Percentiles rank a stretch among this genome's conserved stretches.
phyloP scores from a whole-genome alignment of 2,329 filamentous ascomycete genomes.

The Trichophyton schoenleinii region DNA sequence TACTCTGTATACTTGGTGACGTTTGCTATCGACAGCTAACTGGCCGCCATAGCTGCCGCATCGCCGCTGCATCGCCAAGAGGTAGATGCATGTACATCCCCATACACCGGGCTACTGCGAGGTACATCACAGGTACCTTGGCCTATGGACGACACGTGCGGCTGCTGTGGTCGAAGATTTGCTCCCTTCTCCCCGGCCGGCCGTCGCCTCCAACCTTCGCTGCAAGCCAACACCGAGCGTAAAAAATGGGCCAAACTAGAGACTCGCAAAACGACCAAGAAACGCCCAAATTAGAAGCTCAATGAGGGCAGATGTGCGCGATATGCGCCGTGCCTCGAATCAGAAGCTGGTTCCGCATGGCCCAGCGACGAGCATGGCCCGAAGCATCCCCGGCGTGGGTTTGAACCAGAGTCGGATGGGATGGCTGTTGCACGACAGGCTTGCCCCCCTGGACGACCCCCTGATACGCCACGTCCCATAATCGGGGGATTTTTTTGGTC shows the following conservation, averaged over 20 bases:
- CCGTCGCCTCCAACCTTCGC: background rate
- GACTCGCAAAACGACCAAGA: background rate
- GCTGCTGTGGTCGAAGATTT: background rate
- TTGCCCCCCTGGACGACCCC: background rate
- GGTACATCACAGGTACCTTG: background rate
- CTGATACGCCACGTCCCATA: background rate
- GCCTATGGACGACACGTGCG: background rate
- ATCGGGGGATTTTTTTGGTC: background rate
- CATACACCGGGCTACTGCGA: background rate
- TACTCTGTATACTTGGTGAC: too few species aligned
- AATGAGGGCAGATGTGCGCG: background rate
- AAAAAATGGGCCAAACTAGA: background rate
- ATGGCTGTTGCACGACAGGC: background rate
- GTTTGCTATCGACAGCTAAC: too few species aligned
- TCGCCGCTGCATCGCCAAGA: background rate
- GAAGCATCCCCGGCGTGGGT: background rate
- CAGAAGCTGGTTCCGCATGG: background rate
- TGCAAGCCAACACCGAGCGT: background rate
- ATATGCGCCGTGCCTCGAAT: constrained; percentile 2
- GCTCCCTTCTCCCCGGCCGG: background rate
- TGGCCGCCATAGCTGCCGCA: background rate
- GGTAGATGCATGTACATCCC: background rate
- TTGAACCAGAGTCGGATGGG: background rate
- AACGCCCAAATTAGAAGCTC: background rate
- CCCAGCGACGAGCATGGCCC: background rate